phyloP scores from a whole-genome alignment of 2,329 filamentous ascomycete genomes.

The Cordyceps farinosa region DNA sequence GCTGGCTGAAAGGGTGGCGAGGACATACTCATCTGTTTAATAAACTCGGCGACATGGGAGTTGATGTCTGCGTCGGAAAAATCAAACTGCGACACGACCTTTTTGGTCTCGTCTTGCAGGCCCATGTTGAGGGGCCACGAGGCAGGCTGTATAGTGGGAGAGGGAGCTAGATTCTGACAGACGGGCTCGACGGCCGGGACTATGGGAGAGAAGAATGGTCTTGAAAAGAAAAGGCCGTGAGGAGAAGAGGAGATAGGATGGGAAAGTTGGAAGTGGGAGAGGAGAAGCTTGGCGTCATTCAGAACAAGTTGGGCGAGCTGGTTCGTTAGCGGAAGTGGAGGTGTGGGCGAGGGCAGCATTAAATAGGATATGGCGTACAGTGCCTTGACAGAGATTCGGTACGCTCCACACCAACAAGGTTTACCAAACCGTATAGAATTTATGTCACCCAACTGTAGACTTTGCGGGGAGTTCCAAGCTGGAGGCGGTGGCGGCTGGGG shows the following conservation, averaged over 20 bases:
- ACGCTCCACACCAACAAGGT: no score
- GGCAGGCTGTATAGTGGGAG: conserved; percentile 51
- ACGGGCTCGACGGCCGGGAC: conserved; percentile 41
- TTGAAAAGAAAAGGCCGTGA: conserved; percentile 27
- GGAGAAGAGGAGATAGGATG: conserved; percentile 20
- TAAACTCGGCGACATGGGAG: conserved; percentile 77
- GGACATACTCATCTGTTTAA: conserved; percentile 70
- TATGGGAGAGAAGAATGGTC: conserved; percentile 32
- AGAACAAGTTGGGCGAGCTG: conserved; percentile 53
- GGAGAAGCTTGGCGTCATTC: conserved; percentile 41
- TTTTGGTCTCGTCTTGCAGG: conserved; percentile 67
- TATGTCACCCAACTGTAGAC: no score
- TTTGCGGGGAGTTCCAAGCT: neutral
- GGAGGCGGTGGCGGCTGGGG: no score
- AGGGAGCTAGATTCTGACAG: conserved; percentile 54
- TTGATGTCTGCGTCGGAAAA: conserved; percentile 76
- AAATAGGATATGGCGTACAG: no score
- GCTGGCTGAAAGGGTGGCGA: neutral
- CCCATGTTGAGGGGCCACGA: conserved; percentile 59
- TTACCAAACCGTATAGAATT: no score
- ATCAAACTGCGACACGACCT: conserved; percentile 80
- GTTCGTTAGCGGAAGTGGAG: conserved; percentile 13
- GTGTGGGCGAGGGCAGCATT: neutral
- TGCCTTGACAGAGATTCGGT: no score
- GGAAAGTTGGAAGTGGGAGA: conserved; percentile 21